Conservation (phyloP, 768 basidiomycete species). For the Lyophyllum semitale region DNA sequence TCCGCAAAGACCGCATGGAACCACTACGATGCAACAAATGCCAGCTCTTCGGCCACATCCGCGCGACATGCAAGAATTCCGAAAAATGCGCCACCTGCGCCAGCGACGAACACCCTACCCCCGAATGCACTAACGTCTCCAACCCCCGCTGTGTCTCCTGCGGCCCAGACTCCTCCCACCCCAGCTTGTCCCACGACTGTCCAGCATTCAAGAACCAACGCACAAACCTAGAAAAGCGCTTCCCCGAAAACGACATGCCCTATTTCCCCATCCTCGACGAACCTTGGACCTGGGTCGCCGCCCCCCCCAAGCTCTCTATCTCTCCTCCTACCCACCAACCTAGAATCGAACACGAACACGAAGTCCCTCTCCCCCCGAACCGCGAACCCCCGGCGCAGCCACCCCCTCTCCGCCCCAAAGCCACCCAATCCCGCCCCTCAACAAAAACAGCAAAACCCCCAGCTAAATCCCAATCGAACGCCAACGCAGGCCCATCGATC, state of each 20-base stretch:
- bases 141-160: background rate
- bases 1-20: background rate
- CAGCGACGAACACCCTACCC: background rate
- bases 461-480: too few species aligned
- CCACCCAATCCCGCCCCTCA: background rate
- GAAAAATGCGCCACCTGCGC: background rate
- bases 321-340: background rate
- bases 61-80: background rate
- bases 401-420: too few species aligned
- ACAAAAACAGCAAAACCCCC: background rate
- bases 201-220: background rate
- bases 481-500: too few species aligned
- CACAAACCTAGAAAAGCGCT: background rate
- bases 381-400: too few species aligned
- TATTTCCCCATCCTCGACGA: conserved; percentile 9
- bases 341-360: background rate
- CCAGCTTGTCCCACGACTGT: background rate
- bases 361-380: background rate
- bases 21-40: conserved; percentile 13
- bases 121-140: background rate
- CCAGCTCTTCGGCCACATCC: conserved; percentile 3
- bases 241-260: conserved; percentile 10
- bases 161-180: conserved; percentile 5
- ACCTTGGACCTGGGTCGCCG: conserved; percentile 2
- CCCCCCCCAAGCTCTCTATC: conserved; percentile 1